Base-by-base conservation (phyloP, 108 stramenopile species). In the Thalassiosira profunda region DNA sequence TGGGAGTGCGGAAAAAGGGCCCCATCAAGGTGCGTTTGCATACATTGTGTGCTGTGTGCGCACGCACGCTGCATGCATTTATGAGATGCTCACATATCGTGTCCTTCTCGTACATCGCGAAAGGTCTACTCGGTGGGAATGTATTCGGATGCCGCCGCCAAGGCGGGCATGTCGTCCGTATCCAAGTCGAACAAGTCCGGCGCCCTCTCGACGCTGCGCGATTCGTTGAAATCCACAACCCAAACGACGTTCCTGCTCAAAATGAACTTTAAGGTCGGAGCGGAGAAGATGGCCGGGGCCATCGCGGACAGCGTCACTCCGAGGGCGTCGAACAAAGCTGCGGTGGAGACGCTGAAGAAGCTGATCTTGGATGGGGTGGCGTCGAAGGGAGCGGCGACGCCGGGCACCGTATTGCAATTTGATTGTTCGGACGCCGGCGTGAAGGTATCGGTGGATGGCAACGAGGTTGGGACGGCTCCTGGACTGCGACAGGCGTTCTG, bases 181-280 rank as follows among this genome's bases (percentile, higher is more conserved):
- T 49, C 61, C 33, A 66, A 84, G 43, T 71, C 79, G 15, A 66
- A 77, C 40, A 84, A 84, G 70, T 61, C 48, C 21, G 81, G 74
- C 35, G 81, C 88, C 0, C 42, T 89, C 8, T 48, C 74, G 18
- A 49, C 82, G 30, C 85, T 92, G 12, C 65, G 88, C n/a, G 45
- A 67, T 14, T 73, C 86, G 8, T 70, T 86, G 23, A 67, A 87
- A 25, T 74, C 74, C 21, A 63, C 73, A 24, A 21, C 76, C 10
- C 74, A 74, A n/a, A 76, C 90, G 18, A 87, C 76, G 14, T 84
- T 80, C 37, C 21, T 88, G 26, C 70, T 88, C 47, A 77, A 87
- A 58, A 93, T 93, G 89, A 89, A 88, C 69, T 90, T 93, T 74
- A 88, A 88, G 64, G 92, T 93, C 15, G 86, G 88, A 18, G 87